Evolutionary conservation across 345 rosid genomes (phyloP).

Genomic region (Lagerstroemia speciosa): DNA sequence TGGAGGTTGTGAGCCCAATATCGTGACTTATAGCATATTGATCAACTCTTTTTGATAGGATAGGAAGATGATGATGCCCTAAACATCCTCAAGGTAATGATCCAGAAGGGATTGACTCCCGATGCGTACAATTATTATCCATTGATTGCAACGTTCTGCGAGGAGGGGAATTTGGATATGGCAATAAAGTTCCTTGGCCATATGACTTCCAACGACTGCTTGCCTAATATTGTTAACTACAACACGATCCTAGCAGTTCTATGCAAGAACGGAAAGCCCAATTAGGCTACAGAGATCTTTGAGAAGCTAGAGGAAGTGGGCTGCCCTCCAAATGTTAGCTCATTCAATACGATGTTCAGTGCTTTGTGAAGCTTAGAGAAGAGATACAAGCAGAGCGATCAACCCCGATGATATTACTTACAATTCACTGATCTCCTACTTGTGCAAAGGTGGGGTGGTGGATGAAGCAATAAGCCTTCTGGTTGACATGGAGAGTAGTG

Average conservation of each 20-base stretch:
- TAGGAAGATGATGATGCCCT: constrained; percentile 56
- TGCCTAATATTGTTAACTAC: constrained; percentile 78
- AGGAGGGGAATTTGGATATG: constrained; percentile 57
- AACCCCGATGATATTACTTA: constrained; percentile 74
- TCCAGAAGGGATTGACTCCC: constrained; percentile 51
- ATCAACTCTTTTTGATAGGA: constrained; percentile 60
- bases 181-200: constrained; percentile 61
- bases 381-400: constrained; percentile 35
- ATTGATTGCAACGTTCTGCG: constrained; percentile 64
- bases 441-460: constrained; percentile 83
- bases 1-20: constrained; percentile 46
- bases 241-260: constrained; percentile 58
- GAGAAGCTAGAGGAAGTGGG: constrained; percentile 55
- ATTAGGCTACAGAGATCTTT: constrained; percentile 68
- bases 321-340: constrained; percentile 65
- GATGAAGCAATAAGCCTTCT: constrained; percentile 59
- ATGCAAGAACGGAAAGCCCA: constrained; percentile 60
- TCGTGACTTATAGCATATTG: constrained; percentile 66
- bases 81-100: constrained; percentile 45
- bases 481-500: constrained; percentile 57
- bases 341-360: constrained; percentile 84
- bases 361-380: constrained; percentile 67
- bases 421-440: constrained; percentile 67
- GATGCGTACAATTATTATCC: constrained; percentile 81
- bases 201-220: constrained; percentile 74